These are phyloP conservation scores for Neoboletus magnificus DNA, from an alignment of 768 basidiomycete genomes.

Conservation along the genomic window DNA sequence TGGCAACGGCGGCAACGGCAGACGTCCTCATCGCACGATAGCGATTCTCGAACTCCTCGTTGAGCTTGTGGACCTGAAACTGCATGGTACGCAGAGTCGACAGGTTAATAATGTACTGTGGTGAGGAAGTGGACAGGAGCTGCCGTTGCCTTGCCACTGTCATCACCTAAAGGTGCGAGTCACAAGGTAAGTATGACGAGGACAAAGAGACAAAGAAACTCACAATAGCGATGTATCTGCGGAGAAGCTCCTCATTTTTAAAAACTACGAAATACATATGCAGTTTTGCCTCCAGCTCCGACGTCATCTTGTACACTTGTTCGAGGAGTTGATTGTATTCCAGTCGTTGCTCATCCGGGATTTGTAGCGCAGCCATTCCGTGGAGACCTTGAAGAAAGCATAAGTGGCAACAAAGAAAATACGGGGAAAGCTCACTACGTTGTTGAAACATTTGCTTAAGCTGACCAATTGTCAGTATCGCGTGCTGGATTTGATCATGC, in stretches of 20 bases:
- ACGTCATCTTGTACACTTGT: constrained; percentile 40
- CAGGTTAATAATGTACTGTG: constrained; percentile 35
- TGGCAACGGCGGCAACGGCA: constrained; percentile 1
- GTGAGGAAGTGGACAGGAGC: constrained; percentile 19
- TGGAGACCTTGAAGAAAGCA: constrained; percentile 32
- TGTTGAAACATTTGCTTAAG: constrained; percentile 35
- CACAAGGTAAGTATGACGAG: constrained; percentile 6
- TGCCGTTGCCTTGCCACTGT: constrained; percentile 38
- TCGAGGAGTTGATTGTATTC: constrained; percentile 54
- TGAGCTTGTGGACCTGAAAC: constrained; percentile 39
- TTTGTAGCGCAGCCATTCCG: constrained; percentile 33
- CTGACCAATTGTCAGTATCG: constrained; percentile 26
- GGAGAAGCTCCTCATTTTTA: constrained; percentile 47
- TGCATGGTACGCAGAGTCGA: constrained; percentile 44
- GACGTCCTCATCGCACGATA: constrained; percentile 25
- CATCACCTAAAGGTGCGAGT: constrained; percentile 34
- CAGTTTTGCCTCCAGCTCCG: constrained; percentile 51
- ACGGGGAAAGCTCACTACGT: constrained; percentile 24
- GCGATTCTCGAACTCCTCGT: constrained; percentile 37
- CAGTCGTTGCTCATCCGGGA: constrained; percentile 51
- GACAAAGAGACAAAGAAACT: constrained; percentile 26
- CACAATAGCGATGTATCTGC: constrained; percentile 54
- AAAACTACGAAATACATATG: constrained; percentile 44
- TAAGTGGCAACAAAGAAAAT: constrained; percentile 13
- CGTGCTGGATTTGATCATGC: constrained; percentile 35